Evolutionary conservation across 441 rosid species (phyloP), one percentile per base, ranked within the genome.

Genomic region (Iberis amara): DNA sequence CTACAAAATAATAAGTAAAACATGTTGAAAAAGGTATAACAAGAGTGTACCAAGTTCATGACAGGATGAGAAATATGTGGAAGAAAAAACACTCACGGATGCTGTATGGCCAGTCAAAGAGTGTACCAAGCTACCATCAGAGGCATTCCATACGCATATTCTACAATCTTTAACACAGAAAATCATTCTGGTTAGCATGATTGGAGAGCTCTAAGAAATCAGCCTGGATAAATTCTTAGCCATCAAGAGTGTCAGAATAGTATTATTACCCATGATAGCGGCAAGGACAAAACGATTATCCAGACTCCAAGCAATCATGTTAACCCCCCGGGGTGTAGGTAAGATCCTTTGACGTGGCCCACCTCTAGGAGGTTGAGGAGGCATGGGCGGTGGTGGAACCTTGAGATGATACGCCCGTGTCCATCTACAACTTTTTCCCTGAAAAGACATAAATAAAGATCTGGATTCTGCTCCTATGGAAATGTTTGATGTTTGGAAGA

Each of bases 211-310:
- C 30, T n/a, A 45, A 11, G 27, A 57, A 40, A 57, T 27, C 23
- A 4, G 11, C 44, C 55, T 15, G 32, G 13, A 31, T 39, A 46
- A 46, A 39, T 33, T 38, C 50, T 45, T 18, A 39, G 50, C 49
- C 49, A 59, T 39, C 40, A 60, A 48, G 11, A n/a, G 32, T 60
- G 52, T 60, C 52, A 47, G 36, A n/a, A 40, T 13, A 48, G 46
- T 38, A 40, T 44, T 38, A 35, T 44, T 87, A 94, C 99, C 99
- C 98, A 94, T 90, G 39, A 83, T 85, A 61, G 99, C 99, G 28
- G 99, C 99, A 68, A 94, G 99, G 60, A 94, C 99, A 79, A 94
- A 94, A 59, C 96, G 92, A 76, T 94, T 87, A 74, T 94, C 98
- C 49, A 94, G 78, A 76, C 99, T 94, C 99, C 99, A 90, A 13